Evolutionary conservation across 2,329 filamentous ascomycete genomes (phyloP), one percentile per base, ranked within the genome.

Genomic region (Purpureocillium lavendulum): DNA sequence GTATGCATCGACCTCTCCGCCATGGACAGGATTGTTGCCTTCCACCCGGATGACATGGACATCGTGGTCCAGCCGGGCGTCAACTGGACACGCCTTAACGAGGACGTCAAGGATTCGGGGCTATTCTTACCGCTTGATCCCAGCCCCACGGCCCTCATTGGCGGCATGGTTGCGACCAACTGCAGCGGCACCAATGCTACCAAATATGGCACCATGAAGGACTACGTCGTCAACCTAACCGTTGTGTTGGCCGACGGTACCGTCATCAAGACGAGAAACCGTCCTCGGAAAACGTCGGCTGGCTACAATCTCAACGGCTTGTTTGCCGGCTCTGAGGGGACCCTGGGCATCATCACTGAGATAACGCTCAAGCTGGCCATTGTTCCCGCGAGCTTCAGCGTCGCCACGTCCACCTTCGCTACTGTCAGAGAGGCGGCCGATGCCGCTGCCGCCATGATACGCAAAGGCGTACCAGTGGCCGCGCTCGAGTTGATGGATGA

Each of bases 191-290:
- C 74, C 1, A 77, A 77, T 47, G 73, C 74, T 1, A 67, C 74
- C 41, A 65, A 80, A 38, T 86, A 86, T 51, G 82, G 82, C 0
- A 84, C 82, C 0, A 86, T 86, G 82, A 83, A 82, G 48, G 82
- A 87, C 46, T 86, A 80, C 70, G 82, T 86, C 1, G 65, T 86
- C 42, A 83, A 80, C 45, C 56, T 87, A 17, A 86, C 81, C 0
- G 80, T 84, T 0, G 82, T 86, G 0, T 66, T 86, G 32, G 75
- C 82, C 1, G 80, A 86, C 52, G 82, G 82, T 1, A 71, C 69
- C 0, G 43, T 66, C 14, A 77, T 87, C 57, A 85, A 84, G 52
- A 87, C 82, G 0, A 66, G 81, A 10, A 67, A 70, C 30, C 66
- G 82, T 4, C 82, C 83, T 3, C 65, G 78, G 12, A 87, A 87